A percentile compares a stretch with the other conserved stretches of the same genome.
Conservation (phyloP, 495 filamentous ascomycete genomes). For the Achaetomiella virescens region DNA sequence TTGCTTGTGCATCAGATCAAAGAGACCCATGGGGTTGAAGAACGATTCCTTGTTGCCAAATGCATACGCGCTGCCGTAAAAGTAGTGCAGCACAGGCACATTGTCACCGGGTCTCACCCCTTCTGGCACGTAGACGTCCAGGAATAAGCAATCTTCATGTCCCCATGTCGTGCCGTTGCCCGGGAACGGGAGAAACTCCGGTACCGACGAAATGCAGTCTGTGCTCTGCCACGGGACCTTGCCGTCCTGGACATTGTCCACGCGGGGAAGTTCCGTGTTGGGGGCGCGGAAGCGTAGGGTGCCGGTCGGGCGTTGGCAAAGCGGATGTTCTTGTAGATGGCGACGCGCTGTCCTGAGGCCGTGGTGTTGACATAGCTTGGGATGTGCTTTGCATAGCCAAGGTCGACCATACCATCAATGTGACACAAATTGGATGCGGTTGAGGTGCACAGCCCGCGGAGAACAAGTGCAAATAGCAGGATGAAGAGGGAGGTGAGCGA, state of each 20-base stretch:
- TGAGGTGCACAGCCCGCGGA: neutral
- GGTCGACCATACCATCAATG: neutral
- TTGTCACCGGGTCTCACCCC: neutral
- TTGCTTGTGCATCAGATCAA: neutral
- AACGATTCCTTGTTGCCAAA: conserved; percentile 13
- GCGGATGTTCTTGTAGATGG: conserved; percentile 14
- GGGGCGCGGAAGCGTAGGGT: conserved; percentile 7
- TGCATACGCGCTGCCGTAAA: conserved; percentile 2
- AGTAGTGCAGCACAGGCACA: conserved; percentile 7
- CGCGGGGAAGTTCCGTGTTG: neutral
- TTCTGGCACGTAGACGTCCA: conserved; percentile 10
- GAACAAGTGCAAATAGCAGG: neutral
- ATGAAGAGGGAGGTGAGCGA: neutral
- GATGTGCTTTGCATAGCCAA: conserved; percentile 6
- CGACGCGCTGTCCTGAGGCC: neutral
- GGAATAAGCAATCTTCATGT: conserved; percentile 9
- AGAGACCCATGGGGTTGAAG: neutral
- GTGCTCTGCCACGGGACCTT: neutral
- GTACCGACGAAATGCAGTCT: conserved; percentile 9
- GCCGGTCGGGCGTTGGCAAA: conserved; percentile 9
- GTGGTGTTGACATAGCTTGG: conserved; percentile 4
- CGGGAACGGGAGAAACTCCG: neutral
- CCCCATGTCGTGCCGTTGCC: conserved; percentile 12
- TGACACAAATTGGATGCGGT: too few species aligned
- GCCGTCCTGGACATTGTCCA: conserved; percentile 3